phyloP scores from a whole-genome alignment of 495 filamentous ascomycete genomes.

The Copromyces sp. region DNA sequence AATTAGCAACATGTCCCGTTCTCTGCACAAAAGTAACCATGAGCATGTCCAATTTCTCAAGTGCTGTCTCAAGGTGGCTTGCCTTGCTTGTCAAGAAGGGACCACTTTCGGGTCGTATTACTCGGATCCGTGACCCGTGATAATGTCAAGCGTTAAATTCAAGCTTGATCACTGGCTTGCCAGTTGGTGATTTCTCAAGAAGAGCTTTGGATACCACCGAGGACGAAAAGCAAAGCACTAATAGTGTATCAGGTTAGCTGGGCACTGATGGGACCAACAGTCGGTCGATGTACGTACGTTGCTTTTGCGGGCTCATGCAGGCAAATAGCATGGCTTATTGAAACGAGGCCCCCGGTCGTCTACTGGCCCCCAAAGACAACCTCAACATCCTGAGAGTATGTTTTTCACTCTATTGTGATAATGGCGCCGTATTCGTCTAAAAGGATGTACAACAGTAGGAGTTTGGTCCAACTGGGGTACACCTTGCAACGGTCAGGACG shows the following conservation, averaged over 20 bases:
- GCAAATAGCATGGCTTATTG: neutral
- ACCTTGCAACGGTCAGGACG: neutral
- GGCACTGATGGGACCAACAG: neutral
- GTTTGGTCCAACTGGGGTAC: neutral
- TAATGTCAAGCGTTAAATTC: neutral
- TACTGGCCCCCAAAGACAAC: neutral
- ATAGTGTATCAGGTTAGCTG: neutral
- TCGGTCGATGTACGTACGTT: neutral
- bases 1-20: neutral
- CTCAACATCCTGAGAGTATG: neutral
- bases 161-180: neutral
- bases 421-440: neutral
- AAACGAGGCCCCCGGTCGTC: neutral
- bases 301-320: neutral
- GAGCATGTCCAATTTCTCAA: neutral
- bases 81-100: neutral
- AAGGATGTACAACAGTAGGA: neutral
- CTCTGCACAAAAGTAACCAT: neutral
- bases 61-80: neutral
- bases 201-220: neutral
- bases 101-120: neutral
- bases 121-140: neutral
- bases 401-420: neutral
- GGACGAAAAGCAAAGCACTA: neutral
- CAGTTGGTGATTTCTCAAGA: neutral